A percentile compares a stretch with the other conserved stretches of the same genome.
Evolutionary conservation across 129 eudicot species (phyloP).

Genomic region (Solidago caesia): DNA sequence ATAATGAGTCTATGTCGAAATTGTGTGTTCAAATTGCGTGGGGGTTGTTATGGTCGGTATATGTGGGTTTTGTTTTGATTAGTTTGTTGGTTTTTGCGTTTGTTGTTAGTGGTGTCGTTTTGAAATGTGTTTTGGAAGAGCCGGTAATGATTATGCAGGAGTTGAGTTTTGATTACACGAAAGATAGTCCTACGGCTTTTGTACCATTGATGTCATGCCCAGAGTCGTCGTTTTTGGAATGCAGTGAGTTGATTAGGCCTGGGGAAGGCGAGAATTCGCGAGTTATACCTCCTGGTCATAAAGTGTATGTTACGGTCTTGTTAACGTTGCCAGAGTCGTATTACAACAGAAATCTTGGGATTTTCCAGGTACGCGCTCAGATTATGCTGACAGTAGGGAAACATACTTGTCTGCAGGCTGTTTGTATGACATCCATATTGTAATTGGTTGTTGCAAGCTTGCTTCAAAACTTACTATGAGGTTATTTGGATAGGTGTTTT

Average conservation of each 20-base stretch:
- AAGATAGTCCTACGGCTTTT: constrained; percentile 72
- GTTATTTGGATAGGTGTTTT: not conserved
- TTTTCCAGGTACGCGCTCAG: constrained; percentile 61
- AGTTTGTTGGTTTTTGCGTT: constrained; percentile 55
- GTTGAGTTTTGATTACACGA: constrained; percentile 72
- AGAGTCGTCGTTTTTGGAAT: constrained; percentile 25
- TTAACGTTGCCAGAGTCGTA: constrained; percentile 72
- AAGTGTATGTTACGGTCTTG: constrained; percentile 56
- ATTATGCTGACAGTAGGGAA: not conserved
- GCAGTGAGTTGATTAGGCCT: constrained; percentile 26
- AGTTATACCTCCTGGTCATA: constrained; percentile 52
- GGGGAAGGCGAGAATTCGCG: constrained; percentile 35
- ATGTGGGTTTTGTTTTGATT: constrained; percentile 56
- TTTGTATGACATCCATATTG: not conserved
- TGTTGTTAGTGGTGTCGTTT: constrained; percentile 58
- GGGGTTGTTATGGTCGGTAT: constrained; percentile 76
- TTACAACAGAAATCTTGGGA: constrained; percentile 83
- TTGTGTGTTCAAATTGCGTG: constrained; percentile 51
- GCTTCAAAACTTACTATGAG: no score
- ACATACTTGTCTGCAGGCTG: not conserved
- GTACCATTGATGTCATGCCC: constrained; percentile 54
- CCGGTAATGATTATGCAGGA: constrained; percentile 47
- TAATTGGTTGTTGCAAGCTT: not conserved
- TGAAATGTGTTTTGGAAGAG: constrained; percentile 58
- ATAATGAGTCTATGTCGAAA: constrained; percentile 40